Conservation (phyloP, 2,329 filamentous ascomycete genomes). For the Plenodomus lindquistii region DNA sequence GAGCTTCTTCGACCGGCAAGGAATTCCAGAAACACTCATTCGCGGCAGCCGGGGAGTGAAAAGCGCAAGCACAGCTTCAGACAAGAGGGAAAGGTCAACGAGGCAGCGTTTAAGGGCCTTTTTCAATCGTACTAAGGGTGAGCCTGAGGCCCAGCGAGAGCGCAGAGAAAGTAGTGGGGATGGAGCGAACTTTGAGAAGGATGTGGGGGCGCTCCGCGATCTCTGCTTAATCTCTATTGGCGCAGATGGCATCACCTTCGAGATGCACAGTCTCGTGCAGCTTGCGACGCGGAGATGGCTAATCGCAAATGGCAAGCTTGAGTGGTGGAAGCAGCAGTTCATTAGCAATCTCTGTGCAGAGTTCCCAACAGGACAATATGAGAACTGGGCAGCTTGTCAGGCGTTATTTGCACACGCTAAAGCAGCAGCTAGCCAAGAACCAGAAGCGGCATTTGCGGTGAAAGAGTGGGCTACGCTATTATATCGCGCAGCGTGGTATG, state of each 20-base stretch:
- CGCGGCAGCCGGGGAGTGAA: too few relatives aligned
- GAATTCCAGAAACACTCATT: conserved; percentile 44
- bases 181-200: background rate
- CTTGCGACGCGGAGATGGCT: conserved; percentile 26
- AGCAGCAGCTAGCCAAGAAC: conserved; percentile 5
- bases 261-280: conserved; percentile 52
- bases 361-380: conserved; percentile 34
- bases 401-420: conserved; percentile 37
- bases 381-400: conserved; percentile 41
- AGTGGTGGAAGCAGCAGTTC: conserved; percentile 35
- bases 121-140: too few relatives aligned
- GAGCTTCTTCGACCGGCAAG: conserved; percentile 52
- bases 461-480: conserved; percentile 8
- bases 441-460: conserved; percentile 1
- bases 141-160: too few relatives aligned
- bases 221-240: conserved; percentile 37
- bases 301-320: conserved; percentile 14
- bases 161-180: background rate
- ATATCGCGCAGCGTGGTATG: conserved; percentile 13
- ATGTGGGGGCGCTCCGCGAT: background rate
- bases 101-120: too few relatives aligned
- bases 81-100: too few relatives aligned
- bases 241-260: conserved; percentile 34
- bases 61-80: too few relatives aligned
- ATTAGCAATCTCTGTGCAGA: conserved; percentile 27